Evolutionary conservation across 495 filamentous ascomycete species (phyloP), one percentile per base, ranked within the genome.

Genomic region (Daldinia caldariorum): DNA sequence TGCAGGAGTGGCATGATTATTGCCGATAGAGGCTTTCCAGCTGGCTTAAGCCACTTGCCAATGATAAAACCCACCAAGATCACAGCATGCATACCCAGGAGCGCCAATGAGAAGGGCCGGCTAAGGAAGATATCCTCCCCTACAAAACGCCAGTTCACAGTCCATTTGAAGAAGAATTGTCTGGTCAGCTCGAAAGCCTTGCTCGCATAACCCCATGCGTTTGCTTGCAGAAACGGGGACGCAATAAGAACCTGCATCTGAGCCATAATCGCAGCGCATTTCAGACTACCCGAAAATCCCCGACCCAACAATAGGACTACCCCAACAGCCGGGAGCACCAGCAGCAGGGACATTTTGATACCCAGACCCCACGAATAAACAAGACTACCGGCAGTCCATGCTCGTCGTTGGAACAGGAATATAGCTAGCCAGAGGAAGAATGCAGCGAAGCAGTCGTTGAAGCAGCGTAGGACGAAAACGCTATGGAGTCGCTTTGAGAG

Each of bases 131-230:
- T 78, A 20, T 93, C 88, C 75, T 97, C 93, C 12, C 89, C 88
- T 5, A 97, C 78, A 71, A 99, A 97, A 49, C 94, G 87, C 94
- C 94, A 99, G 78, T 99, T 99, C 63, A 99, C 95, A 0, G 95
- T 98, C 95, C 95, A 98, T 77, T 97, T 94, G 83, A 93, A 97
- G 68, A 97, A 83, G 77, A 99, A 99, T 70, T 89, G 86, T 50
- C 95, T 85, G 31, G 91, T 91, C 31, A 99, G 82, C 81, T 99
- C 93, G 71, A 99, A 99, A 0, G 95, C 93, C 55, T 90, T 83
- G 34, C 85, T 83, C 4, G 94, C 67, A 71, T 99, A 99, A 10
- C 91, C 91, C 50, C 73, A 77, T 14, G 89, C 79, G 71, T 92
- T 91, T 35, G 77, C 77, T 7, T 84, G 81, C 22, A 97, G 79